Evolutionary conservation across 2,329 filamentous ascomycete genomes (phyloP).

Genomic region (Apiospora kogelbergensis): DNA sequence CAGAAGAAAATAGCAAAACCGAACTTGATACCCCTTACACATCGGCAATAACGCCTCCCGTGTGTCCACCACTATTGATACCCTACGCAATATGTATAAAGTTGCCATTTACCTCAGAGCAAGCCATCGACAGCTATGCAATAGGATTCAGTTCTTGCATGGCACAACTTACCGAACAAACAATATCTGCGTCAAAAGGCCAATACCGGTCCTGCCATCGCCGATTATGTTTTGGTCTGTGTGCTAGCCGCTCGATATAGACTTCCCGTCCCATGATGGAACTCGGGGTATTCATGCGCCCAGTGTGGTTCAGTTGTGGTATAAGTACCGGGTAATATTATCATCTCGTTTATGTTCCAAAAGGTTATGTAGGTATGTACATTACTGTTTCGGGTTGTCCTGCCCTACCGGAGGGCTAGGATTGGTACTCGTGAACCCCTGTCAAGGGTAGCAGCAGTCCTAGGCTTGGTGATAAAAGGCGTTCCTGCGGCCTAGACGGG

Average conservation of each 20-base stretch:
- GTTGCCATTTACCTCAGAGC: not conserved
- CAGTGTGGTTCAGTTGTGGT: not conserved
- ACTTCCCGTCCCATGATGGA: not conserved
- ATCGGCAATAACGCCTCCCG: too few species aligned
- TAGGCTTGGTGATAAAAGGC: not conserved
- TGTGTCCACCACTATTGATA: not conserved
- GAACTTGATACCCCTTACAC: slow-evolving; percentile 1
- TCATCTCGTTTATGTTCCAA: not conserved
- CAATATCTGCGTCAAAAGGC: not conserved
- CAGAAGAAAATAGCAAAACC: not conserved
- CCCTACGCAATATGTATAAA: not conserved
- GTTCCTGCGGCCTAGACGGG: not conserved
- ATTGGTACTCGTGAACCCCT: not conserved
- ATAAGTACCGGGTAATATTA: not conserved
- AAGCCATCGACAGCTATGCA: too few species aligned
- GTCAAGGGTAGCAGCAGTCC: not conserved
- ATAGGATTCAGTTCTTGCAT: not conserved
- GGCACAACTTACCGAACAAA: not conserved
- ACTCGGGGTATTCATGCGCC: not conserved
- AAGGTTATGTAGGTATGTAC: not conserved
- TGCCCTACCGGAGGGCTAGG: not conserved
- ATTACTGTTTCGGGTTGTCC: not conserved
- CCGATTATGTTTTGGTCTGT: not conserved
- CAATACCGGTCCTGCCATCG: not conserved
- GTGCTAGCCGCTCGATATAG: not conserved